Evolutionary conservation across 306 rosid genomes (phyloP), one percentile per base, ranked within the genome.

Genomic region (Malus orientalis): DNA sequence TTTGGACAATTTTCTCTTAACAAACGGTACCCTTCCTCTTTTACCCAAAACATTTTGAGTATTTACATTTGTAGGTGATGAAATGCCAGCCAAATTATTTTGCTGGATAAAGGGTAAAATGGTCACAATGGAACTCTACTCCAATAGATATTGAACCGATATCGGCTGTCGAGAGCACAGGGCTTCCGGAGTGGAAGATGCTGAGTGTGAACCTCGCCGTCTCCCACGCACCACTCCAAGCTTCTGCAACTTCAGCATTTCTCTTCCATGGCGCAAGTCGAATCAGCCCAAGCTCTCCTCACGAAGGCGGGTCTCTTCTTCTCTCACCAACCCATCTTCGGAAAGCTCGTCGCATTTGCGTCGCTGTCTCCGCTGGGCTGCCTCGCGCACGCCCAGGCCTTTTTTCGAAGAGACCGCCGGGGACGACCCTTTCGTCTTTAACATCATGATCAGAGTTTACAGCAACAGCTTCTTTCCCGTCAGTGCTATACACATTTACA

Each of bases 371-470:
- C 94, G 3, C 53, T 64, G 33, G 97, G 94, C 69, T 83, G 86
- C 70, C 88, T 91, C 25, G 83, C 79, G 5, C 78, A 84, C 78
- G 92, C 97, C 16, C 82, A 82, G 40, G 76, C 91, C 36, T 71
- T 91, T 91, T 77, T 91, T 89, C 74, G 84, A 73, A 47, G 82
- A 83, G 38, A 87, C 91, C 66, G 14, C 85, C 64, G 83, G 70
- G 83, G 85, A 86, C 73, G 79, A 88, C 47, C 49, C 90, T 23
- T 88, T 83, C 67, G 69, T 82, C 74, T 85, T 85, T 40, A 81
- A 88, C 81, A 85, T 85, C 16, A 85, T 91, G 88, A 86, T 91
- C 86, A 82, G 94, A n/a, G 97, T 91, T 68, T 91, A 85, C 76
- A 62, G 92, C 60, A 80, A 38, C 58, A 86, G 82, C 32, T 68